Base-by-base conservation (phyloP, 441 rosid species). In the Gossypium davidsonii region DNA sequence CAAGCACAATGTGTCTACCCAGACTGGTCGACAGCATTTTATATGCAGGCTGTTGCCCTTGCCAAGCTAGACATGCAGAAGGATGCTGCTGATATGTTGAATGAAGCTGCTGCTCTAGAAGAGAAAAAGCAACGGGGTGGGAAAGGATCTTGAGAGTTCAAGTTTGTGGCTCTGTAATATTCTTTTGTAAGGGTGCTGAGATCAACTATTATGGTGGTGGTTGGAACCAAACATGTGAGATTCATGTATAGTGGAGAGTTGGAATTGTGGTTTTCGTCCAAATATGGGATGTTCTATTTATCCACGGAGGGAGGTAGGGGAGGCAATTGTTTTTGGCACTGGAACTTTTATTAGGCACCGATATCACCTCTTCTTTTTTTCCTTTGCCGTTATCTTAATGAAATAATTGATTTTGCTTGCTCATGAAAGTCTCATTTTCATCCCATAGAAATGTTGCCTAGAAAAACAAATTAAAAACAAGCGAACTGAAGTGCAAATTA, bases 11-110 rank as follows among this genome's bases (percentile, higher is more conserved):
- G 92, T 26, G 95, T 91, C 7, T 88, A 86, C 73, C 96, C 99
- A 0, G 98, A 91, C 8, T 94, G 99, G 99, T 91, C 99, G 52
- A 94, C 99, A 0, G 94, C 99, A 71, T 94, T 94, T 78, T 94
- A 94, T 84, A 84, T 94, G 97, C 98, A 94, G 66, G 92, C 98
- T 3, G 97, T 91, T 37, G 98, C 99, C 20, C 91, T 92, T 58
- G 88, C 98, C 23, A 94, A 88, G 89, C 82, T 94, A 74, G 91
- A 88, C 85, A 94, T 94, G 99, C 90, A 91, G 78, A 88, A 94
- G 74, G 99, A 94, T 76, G 92, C 97, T 44, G 86, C 92, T 3
- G 98, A 94, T 87, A 90, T 94, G 98, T 81, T 94, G 87, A 89
- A 89, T 67, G 99, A 94, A 82, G 99, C 98, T 76, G 88, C 98